These are phyloP conservation scores for Ophiostoma ips DNA, from an alignment of 2,329 filamentous ascomycete genomes.

Conservation along the genomic window DNA sequence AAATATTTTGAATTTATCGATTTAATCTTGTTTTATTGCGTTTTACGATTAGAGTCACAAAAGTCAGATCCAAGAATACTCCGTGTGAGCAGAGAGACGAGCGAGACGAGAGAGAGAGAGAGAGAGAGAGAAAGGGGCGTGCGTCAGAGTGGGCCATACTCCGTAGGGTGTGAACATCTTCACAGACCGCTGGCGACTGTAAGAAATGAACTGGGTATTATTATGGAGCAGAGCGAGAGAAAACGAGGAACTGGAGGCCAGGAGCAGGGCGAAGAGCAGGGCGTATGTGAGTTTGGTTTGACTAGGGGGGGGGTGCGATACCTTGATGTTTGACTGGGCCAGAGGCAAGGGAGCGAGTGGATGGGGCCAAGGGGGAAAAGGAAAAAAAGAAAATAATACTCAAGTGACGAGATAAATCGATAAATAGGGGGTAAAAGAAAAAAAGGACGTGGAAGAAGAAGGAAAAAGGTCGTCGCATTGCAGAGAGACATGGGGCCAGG, in stretches of 20 bases:
- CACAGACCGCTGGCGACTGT: slow-evolving; percentile 10
- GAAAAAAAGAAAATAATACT: background rate
- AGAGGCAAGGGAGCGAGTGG: background rate
- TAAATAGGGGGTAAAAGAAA: background rate
- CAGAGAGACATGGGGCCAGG: slow-evolving; percentile 2
- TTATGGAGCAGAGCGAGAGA: slow-evolving; percentile 3
- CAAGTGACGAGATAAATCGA: background rate
- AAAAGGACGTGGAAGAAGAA: background rate
- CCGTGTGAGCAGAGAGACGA: background rate
- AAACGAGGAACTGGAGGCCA: background rate
- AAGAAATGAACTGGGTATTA: slow-evolving; percentile 3
- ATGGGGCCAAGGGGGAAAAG: background rate
- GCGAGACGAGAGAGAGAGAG: no score
- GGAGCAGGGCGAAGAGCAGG: background rate
- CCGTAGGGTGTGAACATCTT: slow-evolving; percentile 10
- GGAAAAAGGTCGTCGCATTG: slow-evolving; percentile 5
- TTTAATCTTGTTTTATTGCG: background rate
- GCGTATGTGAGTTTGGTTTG: no score
- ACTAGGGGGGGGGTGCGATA: slow-evolving; percentile 8
- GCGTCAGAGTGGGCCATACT: background rate
- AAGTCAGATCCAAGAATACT: slow-evolving; percentile 1
- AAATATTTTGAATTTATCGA: background rate
- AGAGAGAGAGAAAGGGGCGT: background rate
- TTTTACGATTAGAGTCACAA: no score
- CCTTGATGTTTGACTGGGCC: slow-evolving; percentile 8